A percentile compares a stretch with the other conserved stretches of the same genome.
These are phyloP conservation scores for Sarocladiaceae sp. DNA, from an alignment of 2,329 filamentous ascomycete species.

Conservation along the genomic window DNA sequence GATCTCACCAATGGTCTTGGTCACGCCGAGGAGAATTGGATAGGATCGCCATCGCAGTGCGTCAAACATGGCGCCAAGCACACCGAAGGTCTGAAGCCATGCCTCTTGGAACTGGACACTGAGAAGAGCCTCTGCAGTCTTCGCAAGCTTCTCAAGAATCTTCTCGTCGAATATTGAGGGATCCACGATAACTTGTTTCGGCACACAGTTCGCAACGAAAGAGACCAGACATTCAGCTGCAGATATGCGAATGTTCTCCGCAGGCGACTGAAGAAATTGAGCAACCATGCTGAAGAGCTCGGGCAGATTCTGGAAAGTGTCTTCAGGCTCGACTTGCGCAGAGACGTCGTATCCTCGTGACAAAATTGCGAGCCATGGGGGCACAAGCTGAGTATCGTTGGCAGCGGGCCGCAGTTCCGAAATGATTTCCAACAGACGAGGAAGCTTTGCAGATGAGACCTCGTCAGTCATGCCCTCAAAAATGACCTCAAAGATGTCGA, in stretches of 20 bases:
- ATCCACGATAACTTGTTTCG: constrained; percentile 75
- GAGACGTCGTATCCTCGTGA: constrained; percentile 93
- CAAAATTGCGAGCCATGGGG: constrained; percentile 93
- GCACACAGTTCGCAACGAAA: constrained; percentile 86
- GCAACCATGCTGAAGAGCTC: constrained; percentile 78
- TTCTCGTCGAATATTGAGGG: constrained; percentile 94
- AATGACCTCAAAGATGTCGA: constrained; percentile 96
- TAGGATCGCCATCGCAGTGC: constrained; percentile 78
- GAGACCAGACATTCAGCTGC: constrained; percentile 94
- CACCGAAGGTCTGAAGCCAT: constrained; percentile 91
- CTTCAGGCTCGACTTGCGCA: constrained; percentile 80
- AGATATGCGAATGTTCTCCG: constrained; percentile 90
- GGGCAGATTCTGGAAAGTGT: constrained; percentile 88
- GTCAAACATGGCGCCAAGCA: constrained; percentile 83
- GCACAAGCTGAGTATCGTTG: constrained; percentile 90
- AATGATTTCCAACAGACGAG: constrained; percentile 85
- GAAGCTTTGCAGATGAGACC: constrained; percentile 82
- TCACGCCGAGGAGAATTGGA: constrained; percentile 71
- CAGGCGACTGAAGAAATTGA: constrained; percentile 77
- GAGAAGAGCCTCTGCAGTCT: constrained; percentile 67
- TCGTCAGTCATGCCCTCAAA: constrained; percentile 89
- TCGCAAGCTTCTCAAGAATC: constrained; percentile 74
- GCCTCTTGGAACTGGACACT: constrained; percentile 90
- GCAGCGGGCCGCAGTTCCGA: constrained; percentile 85
- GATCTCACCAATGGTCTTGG: constrained; percentile 79